Evolutionary conservation across 192 early-diverging fungal genomes (phyloP).

Genomic region (Linnemannia exigua): DNA sequence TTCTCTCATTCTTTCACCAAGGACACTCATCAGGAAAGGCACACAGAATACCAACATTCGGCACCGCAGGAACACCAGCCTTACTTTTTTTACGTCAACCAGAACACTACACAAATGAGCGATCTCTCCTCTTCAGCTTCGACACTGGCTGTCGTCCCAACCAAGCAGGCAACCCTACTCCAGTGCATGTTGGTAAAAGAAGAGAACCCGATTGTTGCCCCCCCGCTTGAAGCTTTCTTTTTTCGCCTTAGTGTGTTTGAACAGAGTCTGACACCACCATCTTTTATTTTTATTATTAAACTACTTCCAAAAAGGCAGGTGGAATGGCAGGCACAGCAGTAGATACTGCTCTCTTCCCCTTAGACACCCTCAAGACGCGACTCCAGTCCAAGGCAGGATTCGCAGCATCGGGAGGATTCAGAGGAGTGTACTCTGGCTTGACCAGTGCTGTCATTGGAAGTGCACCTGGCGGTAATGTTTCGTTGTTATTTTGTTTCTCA

Average conservation of each 20-base stretch:
- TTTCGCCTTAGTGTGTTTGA: not conserved
- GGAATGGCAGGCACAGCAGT: constrained; percentile 93
- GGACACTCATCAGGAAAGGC: not conserved
- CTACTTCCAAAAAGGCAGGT: constrained; percentile 71
- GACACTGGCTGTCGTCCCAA: constrained; percentile 31
- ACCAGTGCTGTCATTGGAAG: constrained; percentile 94
- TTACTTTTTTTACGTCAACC: not conserved
- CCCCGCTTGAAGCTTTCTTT: not conserved
- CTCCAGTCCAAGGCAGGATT: constrained; percentile 91
- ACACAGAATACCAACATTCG: not conserved
- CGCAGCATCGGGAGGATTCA: constrained; percentile 86
- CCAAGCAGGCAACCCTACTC: constrained; percentile 37
- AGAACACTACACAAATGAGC: constrained; percentile 27
- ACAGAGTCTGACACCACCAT: not conserved
- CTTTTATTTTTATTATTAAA: not conserved
- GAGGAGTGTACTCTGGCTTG: constrained; percentile 92
- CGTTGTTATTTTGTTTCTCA: not conserved
- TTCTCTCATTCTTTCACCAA: not conserved
- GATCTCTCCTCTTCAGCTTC: constrained; percentile 38
- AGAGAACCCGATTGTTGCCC: not conserved
- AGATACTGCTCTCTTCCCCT: constrained; percentile 93
- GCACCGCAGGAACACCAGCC: not conserved
- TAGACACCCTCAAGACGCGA: constrained; percentile 98
- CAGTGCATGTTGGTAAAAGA: constrained; percentile 49
- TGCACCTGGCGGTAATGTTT: constrained; percentile 80